A percentile compares a stretch with the other conserved stretches of the same genome.
phyloP scores from a whole-genome alignment of 1,284 basidiomycete species.

The Wallemia ichthyophaga region DNA sequence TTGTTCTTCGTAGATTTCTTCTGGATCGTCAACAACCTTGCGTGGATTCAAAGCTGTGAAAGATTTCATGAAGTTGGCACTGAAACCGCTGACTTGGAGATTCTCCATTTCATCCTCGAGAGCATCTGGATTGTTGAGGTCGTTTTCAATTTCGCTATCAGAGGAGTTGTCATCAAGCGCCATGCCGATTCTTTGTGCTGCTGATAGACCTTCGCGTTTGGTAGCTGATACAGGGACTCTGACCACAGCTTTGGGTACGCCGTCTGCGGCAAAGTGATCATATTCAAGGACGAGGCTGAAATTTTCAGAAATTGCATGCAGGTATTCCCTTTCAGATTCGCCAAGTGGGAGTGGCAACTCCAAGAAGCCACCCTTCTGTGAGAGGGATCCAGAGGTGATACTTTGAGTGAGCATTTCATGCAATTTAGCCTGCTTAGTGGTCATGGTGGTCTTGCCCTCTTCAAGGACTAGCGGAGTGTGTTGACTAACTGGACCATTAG shows the following conservation, averaged over 20 bases:
- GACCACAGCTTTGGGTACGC: neutral
- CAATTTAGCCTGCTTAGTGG: slow-evolving; percentile 15
- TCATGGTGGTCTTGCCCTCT: slow-evolving; percentile 18
- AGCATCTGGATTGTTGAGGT: neutral
- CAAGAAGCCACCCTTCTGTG: neutral
- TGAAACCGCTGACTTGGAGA: neutral
- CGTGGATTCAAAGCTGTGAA: neutral
- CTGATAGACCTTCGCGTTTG: neutral
- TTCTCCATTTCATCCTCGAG: neutral
- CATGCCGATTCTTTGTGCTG: neutral
- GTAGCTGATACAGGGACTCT: neutral
- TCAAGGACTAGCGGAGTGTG: slow-evolving; percentile 17
- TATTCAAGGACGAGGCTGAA: neutral
- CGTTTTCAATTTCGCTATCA: neutral
- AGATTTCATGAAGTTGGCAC: neutral
- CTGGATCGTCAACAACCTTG: slow-evolving; percentile 27
- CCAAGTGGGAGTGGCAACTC: neutral
- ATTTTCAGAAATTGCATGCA: neutral
- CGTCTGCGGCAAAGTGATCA: neutral
- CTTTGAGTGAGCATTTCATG: slow-evolving; percentile 7
- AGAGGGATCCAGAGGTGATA: neutral
- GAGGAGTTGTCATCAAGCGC: neutral
- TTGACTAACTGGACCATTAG: slow-evolving; percentile 57
- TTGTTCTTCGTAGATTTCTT: slow-evolving; percentile 33
- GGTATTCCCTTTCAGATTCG: neutral